A percentile compares a stretch with the other conserved stretches of the same genome.
These are phyloP conservation scores for Umbelopsis sp. DNA, from an alignment of 371 early-diverging fungal species.

Conservation along the genomic window DNA sequence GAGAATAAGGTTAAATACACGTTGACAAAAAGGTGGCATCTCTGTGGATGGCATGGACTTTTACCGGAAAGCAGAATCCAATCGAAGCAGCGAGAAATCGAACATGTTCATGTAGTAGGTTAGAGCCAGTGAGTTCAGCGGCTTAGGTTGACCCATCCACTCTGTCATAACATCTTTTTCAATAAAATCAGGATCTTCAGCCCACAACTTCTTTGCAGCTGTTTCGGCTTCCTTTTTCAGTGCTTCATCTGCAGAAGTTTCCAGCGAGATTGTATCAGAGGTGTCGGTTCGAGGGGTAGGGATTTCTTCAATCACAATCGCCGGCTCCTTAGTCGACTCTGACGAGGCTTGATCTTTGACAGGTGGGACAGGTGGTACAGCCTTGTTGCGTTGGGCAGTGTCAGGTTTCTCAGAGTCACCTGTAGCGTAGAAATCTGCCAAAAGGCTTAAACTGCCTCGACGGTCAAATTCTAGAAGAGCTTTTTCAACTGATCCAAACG, in stretches of 20 bases:
- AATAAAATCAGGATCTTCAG: slow-evolving; percentile 42
- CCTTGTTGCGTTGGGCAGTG: not conserved
- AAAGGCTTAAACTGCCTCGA: not conserved
- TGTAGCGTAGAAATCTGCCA: not conserved
- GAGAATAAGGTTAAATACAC: slow-evolving; percentile 23
- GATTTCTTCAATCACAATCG: slow-evolving; percentile 6
- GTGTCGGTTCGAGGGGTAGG: not conserved
- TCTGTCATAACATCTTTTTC: slow-evolving; percentile 49
- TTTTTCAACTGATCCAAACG: slow-evolving; percentile 9
- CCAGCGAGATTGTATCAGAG: not conserved
- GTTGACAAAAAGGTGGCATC: not conserved
- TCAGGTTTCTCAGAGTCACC: not conserved
- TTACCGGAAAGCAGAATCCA: slow-evolving; percentile 83
- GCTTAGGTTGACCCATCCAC: slow-evolving; percentile 52
- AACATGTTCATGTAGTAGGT: slow-evolving; percentile 74
- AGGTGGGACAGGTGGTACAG: slow-evolving; percentile 5
- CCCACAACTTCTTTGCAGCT: slow-evolving; percentile 42
- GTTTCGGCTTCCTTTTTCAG: slow-evolving; percentile 27
- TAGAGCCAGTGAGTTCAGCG: slow-evolving; percentile 61
- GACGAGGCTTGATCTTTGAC: not conserved
- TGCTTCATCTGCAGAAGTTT: not conserved
- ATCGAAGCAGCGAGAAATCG: slow-evolving; percentile 69
- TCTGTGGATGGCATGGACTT: not conserved
- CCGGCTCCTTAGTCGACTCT: not conserved
- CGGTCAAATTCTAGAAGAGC: not conserved